Evolutionary conservation across 768 basidiomycete genomes (phyloP).

Genomic region (Mycena olivaceomarginata): DNA sequence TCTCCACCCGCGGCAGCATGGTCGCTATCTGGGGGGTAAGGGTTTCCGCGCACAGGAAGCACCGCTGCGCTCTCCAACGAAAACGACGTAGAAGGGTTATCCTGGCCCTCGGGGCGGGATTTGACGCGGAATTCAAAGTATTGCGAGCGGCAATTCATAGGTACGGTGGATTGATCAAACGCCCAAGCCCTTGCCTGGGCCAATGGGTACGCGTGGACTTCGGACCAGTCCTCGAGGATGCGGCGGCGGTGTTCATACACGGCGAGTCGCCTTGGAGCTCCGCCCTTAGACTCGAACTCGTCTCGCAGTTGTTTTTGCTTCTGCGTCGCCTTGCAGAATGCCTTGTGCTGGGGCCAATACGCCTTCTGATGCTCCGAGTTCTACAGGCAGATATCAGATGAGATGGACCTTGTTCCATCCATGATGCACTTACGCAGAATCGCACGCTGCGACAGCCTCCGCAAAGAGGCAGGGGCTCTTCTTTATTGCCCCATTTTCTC

Average conservation of each 20-base stretch:
- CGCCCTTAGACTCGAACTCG: neutral
- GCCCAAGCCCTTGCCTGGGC: conserved; percentile 9
- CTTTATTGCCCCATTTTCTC: neutral
- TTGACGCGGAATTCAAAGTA: conserved; percentile 13
- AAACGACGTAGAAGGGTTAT: conserved; percentile 14
- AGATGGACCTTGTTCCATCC: neutral
- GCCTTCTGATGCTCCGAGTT: neutral
- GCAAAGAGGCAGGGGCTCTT: neutral
- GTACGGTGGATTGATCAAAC: neutral
- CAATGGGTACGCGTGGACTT: conserved; percentile 1
- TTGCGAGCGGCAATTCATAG: conserved; percentile 12
- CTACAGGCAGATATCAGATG: neutral
- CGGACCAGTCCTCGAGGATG: conserved; percentile 6
- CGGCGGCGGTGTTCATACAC: neutral
- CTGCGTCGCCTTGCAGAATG: neutral
- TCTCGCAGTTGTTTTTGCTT: neutral
- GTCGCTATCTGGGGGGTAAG: neutral
- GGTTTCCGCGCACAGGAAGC: neutral
- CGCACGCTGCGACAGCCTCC: neutral
- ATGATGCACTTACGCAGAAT: neutral
- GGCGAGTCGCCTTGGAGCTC: neutral
- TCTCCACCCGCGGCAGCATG: neutral
- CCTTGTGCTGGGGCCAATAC: conserved; percentile 17
- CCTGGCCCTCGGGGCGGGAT: conserved; percentile 6
- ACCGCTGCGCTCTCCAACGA: neutral